Conservation (phyloP, 352 stramenopile species). For the Pythium dissotocum region DNA sequence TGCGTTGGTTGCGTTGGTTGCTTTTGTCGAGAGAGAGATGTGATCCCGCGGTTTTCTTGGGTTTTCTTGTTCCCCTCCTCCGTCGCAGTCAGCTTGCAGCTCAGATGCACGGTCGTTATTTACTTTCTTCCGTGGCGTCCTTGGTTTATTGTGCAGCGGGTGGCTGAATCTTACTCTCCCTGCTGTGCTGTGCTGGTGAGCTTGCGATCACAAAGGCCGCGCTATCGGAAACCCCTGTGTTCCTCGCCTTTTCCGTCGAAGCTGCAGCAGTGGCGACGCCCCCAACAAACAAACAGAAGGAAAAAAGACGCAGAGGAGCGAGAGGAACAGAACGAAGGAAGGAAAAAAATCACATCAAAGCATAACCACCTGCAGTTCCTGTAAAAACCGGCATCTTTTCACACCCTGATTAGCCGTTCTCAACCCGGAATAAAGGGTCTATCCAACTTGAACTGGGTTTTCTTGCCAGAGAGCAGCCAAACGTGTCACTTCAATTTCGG, state of each 20-base stretch:
- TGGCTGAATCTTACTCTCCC: conserved; percentile 25
- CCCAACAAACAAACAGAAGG: conserved; percentile 8
- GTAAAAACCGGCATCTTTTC: background rate
- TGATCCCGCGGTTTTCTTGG: conserved; percentile 9
- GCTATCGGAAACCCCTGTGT: conserved; percentile 28
- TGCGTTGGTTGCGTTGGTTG: too few relatives aligned
- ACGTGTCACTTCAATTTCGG: conserved; percentile 19
- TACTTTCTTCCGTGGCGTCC: conserved; percentile 1
- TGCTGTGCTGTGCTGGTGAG: background rate
- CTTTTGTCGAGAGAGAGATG: too few relatives aligned
- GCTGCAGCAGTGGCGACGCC: background rate
- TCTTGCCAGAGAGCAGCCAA: conserved; percentile 8
- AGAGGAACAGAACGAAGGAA: conserved; percentile 2
- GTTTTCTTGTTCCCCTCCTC: background rate
- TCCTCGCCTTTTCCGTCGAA: conserved; percentile 36
- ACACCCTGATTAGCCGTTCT: background rate
- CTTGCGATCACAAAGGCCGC: background rate
- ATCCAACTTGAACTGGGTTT: background rate
- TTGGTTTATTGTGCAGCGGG: background rate
- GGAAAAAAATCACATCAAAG: background rate
- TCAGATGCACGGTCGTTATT: background rate
- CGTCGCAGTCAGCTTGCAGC: background rate
- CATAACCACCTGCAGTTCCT: conserved; percentile 7
- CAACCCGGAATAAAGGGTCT: background rate
- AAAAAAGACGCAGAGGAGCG: conserved; percentile 15